Evolutionary conservation across 352 stramenopile genomes (phyloP).

Genomic region (Pythium utonaiense): DNA sequence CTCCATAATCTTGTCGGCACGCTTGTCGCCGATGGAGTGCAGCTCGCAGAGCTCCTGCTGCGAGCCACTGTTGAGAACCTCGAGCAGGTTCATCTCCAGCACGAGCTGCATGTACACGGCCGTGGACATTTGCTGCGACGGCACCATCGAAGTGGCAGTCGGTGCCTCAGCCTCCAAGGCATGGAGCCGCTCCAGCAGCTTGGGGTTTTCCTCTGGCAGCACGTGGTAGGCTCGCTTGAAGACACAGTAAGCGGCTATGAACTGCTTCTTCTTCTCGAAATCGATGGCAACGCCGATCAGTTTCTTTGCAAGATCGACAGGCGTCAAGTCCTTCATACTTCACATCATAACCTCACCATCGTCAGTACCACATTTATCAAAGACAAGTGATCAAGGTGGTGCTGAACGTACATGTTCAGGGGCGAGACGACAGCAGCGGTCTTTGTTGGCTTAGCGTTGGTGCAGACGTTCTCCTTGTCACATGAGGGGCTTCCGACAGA

Average conservation of each 20-base stretch:
- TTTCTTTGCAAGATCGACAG: slow-evolving; percentile 47
- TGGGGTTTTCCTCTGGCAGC: slow-evolving; percentile 42
- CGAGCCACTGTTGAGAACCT: slow-evolving; percentile 42
- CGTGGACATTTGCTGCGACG: slow-evolving; percentile 41
- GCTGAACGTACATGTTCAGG: slow-evolving; percentile 7
- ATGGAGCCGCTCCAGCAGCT: slow-evolving; percentile 40
- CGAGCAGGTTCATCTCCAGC: slow-evolving; percentile 48
- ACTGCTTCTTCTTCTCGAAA: slow-evolving; percentile 41
- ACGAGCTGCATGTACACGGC: slow-evolving; percentile 33
- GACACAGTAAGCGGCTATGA: slow-evolving; percentile 36
- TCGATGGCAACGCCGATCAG: slow-evolving; percentile 51
- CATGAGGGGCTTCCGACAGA: background rate
- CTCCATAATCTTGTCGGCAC: slow-evolving; percentile 39
- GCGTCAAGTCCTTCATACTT: slow-evolving; percentile 25
- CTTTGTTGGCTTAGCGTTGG: background rate
- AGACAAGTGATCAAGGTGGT: background rate
- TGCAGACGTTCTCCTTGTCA: slow-evolving; percentile 22
- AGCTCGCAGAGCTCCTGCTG: slow-evolving; percentile 39
- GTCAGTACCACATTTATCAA: background rate
- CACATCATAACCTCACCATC: background rate
- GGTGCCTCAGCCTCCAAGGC: slow-evolving; percentile 31
- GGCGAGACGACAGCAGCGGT: background rate
- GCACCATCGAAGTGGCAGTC: slow-evolving; percentile 15
- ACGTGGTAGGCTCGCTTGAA: slow-evolving; percentile 53
- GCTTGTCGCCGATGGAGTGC: slow-evolving; percentile 49